A percentile compares a stretch with the other conserved stretches of the same genome.
phyloP scores from a whole-genome alignment of 2,329 filamentous ascomycete species.

The Didymella pomorum region DNA sequence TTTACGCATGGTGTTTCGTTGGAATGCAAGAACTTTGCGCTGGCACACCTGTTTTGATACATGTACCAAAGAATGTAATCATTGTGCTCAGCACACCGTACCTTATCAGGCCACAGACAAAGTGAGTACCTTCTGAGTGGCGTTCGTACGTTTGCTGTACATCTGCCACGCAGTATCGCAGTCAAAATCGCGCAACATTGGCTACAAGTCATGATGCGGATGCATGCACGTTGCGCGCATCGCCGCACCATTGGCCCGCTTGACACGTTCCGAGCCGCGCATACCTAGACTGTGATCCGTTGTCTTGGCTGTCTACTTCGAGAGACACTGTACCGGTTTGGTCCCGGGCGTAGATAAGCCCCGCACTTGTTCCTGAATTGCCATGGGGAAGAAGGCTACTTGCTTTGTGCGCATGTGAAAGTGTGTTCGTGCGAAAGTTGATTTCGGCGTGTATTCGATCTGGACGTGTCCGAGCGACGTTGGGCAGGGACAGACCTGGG shows the following conservation, averaged over 20 bases:
- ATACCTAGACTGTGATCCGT: neutral
- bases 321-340: neutral
- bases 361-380: slow-evolving; percentile 7
- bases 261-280: slow-evolving; percentile 2
- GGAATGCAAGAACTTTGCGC: neutral
- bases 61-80: neutral
- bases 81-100: neutral
- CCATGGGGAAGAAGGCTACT: neutral
- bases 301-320: neutral
- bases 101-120: neutral
- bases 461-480: neutral
- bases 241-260: slow-evolving; percentile 3
- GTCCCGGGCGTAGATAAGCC: neutral
- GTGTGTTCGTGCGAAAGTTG: neutral
- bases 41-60: neutral
- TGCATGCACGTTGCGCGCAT: slow-evolving; percentile 1
- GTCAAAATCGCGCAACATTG: neutral
- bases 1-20: neutral
- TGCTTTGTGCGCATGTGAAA: neutral
- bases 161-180: neutral
- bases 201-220: too few relatives aligned
- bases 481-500: neutral
- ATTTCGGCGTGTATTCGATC: neutral
- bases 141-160: neutral
- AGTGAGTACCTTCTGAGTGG: neutral